These are phyloP conservation scores for Pleomassaria siparia DNA, from an alignment of 2,329 filamentous ascomycete species.

Conservation along the genomic window DNA sequence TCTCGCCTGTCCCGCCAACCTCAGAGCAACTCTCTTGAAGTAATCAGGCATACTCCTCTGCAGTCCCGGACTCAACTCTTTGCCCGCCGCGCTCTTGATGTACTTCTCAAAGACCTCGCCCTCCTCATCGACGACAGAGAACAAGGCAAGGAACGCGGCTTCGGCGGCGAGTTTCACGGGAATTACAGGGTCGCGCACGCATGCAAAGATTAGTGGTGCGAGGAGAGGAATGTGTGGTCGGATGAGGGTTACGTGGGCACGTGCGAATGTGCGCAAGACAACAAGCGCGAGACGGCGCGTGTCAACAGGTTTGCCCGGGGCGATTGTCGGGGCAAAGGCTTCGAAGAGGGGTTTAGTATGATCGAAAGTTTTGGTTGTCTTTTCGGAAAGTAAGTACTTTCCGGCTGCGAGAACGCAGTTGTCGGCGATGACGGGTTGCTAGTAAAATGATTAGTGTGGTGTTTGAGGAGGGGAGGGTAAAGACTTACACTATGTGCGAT, in stretches of 20 bases:
- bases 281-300: conserved; percentile 85
- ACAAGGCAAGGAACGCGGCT: conserved; percentile 88
- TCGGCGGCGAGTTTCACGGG: conserved; percentile 95
- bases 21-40: conserved; percentile 87
- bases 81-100: conserved; percentile 67
- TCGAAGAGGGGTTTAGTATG: conserved; percentile 78
- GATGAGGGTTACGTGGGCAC: conserved; percentile 76
- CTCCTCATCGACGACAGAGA: conserved; percentile 87
- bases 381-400: conserved; percentile 77
- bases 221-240: conserved; percentile 79
- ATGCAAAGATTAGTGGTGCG: conserved; percentile 82
- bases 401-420: conserved; percentile 88
- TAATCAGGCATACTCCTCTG: conserved; percentile 96
- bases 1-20: conserved; percentile 81
- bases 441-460: not conserved
- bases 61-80: conserved; percentile 66
- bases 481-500: conserved; percentile 57
- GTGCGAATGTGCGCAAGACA: conserved; percentile 80
- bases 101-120: conserved; percentile 87
- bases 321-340: conserved; percentile 71
- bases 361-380: conserved; percentile 70
- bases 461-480: too few relatives aligned
- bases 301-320: conserved; percentile 77
- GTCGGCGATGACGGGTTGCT: conserved; percentile 78
- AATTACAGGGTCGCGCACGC: conserved; percentile 87